A percentile compares a stretch with the other conserved stretches of the same genome.
These are phyloP conservation scores for Anthracocystis walkeri DNA, from an alignment of 1,284 basidiomycete genomes.

Conservation along the genomic window DNA sequence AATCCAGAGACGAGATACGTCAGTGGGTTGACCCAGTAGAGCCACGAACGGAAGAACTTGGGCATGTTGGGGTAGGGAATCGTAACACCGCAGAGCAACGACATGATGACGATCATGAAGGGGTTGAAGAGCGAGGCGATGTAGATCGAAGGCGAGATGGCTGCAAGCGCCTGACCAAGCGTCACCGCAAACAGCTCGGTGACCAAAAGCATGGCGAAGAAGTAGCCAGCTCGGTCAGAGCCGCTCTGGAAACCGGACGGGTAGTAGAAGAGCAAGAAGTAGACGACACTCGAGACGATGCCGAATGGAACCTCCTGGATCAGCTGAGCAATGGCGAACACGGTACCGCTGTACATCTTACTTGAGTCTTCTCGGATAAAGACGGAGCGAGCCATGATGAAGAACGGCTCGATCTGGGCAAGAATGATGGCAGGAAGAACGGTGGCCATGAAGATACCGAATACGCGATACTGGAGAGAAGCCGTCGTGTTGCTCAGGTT, in stretches of 20 bases:
- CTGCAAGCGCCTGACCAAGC: conserved; percentile 78
- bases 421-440: conserved; percentile 42
- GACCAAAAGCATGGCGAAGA: conserved; percentile 35
- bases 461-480: conserved; percentile 37
- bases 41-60: conserved; percentile 21
- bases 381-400: conserved; percentile 29
- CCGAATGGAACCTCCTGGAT: conserved; percentile 43
- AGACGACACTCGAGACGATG: conserved; percentile 26
- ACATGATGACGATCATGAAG: conserved; percentile 73
- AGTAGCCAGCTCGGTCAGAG: conserved; percentile 37
- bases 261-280: conserved; percentile 47
- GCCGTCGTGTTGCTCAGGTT: conserved; percentile 24
- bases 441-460: conserved; percentile 44
- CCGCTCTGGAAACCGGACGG: conserved; percentile 24
- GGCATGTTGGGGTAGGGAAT: conserved; percentile 72
- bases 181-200: conserved; percentile 78
- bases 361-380: conserved; percentile 42
- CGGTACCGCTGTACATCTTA: conserved; percentile 39
- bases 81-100: conserved; percentile 76
- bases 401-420: conserved; percentile 40
- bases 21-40: conserved; percentile 31
- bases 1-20: conserved; percentile 70
- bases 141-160: conserved; percentile 76
- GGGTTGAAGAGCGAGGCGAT: conserved; percentile 79
- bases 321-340: conserved; percentile 35